phyloP scores from a whole-genome alignment of 805 yeast genomes.

The Wickerhamiella sergipiensis region DNA sequence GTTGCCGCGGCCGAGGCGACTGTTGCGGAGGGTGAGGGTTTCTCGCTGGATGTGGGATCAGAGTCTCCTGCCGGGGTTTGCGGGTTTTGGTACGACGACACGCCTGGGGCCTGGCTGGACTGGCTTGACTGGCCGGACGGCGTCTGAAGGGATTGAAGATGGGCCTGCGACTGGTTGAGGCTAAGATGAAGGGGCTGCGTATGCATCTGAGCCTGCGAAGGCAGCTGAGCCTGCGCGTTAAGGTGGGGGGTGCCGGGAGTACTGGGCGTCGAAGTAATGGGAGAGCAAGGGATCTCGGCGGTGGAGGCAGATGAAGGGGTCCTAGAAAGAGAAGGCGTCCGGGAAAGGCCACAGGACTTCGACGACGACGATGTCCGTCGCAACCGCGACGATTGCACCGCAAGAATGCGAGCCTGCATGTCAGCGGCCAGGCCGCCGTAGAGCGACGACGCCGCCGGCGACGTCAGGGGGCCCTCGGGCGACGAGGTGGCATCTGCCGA shows the following conservation, averaged over 20 bases:
- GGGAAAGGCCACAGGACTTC: conserved; percentile 7
- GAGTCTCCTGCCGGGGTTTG: background rate
- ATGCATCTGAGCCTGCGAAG: background rate
- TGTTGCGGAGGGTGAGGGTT: background rate
- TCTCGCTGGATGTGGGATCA: background rate
- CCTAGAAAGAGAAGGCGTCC: conserved; percentile 7
- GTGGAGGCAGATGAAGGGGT: conserved; percentile 12
- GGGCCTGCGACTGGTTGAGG: background rate
- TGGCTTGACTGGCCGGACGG: no score
- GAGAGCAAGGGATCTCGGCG: background rate
- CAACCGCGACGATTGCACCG: conserved; percentile 74
- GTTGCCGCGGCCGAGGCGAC: background rate
- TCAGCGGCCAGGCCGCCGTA: conserved; percentile 36
- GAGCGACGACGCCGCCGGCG: conserved; percentile 9
- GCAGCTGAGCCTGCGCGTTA: background rate
- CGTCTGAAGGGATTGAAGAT: no score
- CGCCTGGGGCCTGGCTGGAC: background rate
- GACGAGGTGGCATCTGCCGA: background rate
- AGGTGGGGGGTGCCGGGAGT: background rate
- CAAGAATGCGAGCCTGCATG: conserved; percentile 73
- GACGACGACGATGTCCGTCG: conserved; percentile 19
- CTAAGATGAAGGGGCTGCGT: background rate
- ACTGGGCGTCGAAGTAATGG: background rate
- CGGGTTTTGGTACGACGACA: background rate
- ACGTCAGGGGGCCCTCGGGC: background rate